Evolutionary conservation across 2,329 filamentous ascomycete species (phyloP).

Genomic region (Phialophora chinensis): DNA sequence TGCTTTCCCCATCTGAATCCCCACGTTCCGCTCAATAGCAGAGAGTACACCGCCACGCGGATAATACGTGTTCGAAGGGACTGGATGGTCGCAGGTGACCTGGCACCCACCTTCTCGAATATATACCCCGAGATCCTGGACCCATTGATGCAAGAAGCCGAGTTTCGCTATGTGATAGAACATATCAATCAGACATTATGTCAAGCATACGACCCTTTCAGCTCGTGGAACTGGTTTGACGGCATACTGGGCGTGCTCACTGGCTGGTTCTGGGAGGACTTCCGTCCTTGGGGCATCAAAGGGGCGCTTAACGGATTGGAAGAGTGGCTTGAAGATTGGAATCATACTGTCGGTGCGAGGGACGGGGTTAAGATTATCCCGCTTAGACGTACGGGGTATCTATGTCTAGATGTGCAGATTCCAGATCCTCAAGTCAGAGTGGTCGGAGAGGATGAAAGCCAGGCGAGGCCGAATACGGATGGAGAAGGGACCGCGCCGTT

Average conservation of each 20-base stretch:
- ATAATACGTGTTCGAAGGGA: conserved; percentile 91
- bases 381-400: conserved; percentile 81
- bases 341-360: conserved; percentile 65
- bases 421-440: conserved; percentile 57
- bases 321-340: conserved; percentile 85
- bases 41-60: conserved; percentile 76
- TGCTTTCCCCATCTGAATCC: conserved; percentile 94
- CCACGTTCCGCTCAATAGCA: conserved; percentile 79
- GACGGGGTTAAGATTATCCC: conserved; percentile 76
- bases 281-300: conserved; percentile 73
- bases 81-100: conserved; percentile 86
- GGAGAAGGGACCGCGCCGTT: conserved; percentile 11
- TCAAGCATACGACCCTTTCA: conserved; percentile 80
- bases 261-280: conserved; percentile 93
- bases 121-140: conserved; percentile 96
- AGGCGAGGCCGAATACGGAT: conserved; percentile 20
- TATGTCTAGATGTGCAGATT: conserved; percentile 65
- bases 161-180: conserved; percentile 82
- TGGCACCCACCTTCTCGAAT: conserved; percentile 92
- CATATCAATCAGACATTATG: conserved; percentile 79
- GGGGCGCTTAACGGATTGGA: conserved; percentile 72
- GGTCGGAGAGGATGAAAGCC: conserved; percentile 42
- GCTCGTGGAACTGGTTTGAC: conserved; percentile 78
- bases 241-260: conserved; percentile 79
- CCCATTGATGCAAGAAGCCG: conserved; percentile 79